Evolutionary conservation across 2,329 filamentous ascomycete species (phyloP), one percentile per base, ranked within the genome.

Genomic region (Penicillium sp.): DNA sequence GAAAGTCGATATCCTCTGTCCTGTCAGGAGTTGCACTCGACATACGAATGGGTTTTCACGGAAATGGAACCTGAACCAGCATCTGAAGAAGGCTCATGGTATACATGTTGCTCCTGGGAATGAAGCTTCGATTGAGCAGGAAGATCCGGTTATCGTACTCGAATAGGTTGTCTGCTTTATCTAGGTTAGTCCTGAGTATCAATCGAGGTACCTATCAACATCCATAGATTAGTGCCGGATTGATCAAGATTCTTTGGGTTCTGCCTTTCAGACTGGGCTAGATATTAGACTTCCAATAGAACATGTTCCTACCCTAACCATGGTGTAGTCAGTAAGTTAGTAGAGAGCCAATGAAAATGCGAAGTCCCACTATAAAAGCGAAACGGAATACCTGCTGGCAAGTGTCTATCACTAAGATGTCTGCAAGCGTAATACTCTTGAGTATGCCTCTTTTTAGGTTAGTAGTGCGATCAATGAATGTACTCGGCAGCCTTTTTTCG

Each of bases 21-120:
- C 73, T 1, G 47, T 75, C 7, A 62, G 55, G 47, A 54, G 49
- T 9, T 75, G 73, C 52, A 41, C 48, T 25, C 67, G 72, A 34
- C 68, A 68, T 59, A 50, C 11, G 6, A 58, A 72, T 29, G 73
- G 72, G 0, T 75, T 75, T 53, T 69, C 72, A 1, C 68, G 73
- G 15, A 65, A 52, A 15, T 75, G 73, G 73, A 75, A 75, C 59
- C 62, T 75, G 23, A 73, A 73, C 55, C 60, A 70, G 31, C 73
- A 75, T 60, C 46, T 75, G 53, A 69, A 70, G 57, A 68, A 61
- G 9, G 63, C 70, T 45, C 73, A 75, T 61, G 65, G 66, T 15
- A 54, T 58, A 4, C 66, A 68, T 49, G 33, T 29, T 27, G 38
- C 47, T 16, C 39, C 41, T 21, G 56, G 55, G 33, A 38, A 41